Conservation (phyloP, 257 asterid genomes). For the Jasminum sambac region DNA sequence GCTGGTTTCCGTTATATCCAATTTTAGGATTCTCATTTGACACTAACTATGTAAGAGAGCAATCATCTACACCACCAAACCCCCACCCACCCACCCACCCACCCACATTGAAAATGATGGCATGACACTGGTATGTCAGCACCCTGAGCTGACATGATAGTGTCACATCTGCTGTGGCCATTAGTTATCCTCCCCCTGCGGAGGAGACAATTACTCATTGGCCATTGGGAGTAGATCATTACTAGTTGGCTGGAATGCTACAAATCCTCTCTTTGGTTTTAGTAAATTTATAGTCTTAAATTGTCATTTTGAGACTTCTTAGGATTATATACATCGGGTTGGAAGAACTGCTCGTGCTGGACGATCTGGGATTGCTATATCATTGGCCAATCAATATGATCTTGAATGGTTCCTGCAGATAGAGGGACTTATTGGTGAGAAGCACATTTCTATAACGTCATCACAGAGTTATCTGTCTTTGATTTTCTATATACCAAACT, state of each 20-base stretch:
- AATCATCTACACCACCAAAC: no score
- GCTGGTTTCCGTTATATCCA: neutral
- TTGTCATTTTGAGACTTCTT: slow-evolving; percentile 20
- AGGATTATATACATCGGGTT: slow-evolving; percentile 97
- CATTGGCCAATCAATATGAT: slow-evolving; percentile 84
- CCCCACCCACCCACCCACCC: no score
- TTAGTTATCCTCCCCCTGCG: no score
- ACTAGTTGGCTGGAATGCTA: neutral
- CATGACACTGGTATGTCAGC: no score
- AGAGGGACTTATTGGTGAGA: slow-evolving; percentile 77
- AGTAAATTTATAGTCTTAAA: slow-evolving; percentile 4
- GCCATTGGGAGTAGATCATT: no score
- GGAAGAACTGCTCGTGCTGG: slow-evolving; percentile 99
- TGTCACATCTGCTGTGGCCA: no score
- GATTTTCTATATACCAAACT: neutral
- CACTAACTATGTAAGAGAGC: no score
- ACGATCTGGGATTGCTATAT: slow-evolving; percentile 83
- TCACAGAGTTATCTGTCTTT: slow-evolving; percentile 1
- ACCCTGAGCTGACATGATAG: no score
- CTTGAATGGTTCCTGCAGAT: slow-evolving; percentile 85
- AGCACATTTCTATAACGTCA: neutral
- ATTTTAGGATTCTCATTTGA: neutral
- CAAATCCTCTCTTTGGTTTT: neutral
- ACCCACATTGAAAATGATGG: no score
- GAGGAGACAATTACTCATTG: no score